Conservation (phyloP, 331 rosid genomes). For the Cydonia oblonga region DNA sequence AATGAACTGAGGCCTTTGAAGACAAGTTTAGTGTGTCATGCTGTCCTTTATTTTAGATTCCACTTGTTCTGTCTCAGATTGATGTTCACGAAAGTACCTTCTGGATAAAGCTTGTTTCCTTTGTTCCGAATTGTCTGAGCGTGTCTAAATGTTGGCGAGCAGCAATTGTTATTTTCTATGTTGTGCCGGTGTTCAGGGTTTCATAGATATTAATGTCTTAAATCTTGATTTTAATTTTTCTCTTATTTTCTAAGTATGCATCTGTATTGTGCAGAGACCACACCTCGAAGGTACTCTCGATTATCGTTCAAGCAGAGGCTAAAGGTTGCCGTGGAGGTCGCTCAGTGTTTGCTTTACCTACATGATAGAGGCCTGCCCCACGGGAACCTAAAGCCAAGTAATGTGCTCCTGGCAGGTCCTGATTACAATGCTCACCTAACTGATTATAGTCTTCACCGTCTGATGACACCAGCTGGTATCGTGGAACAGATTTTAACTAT, state of each 20-base stretch:
- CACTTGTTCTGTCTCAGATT: neutral
- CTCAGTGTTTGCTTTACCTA: constrained; percentile 63
- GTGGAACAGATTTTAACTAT: constrained; percentile 87
- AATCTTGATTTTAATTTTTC: constrained; percentile 11
- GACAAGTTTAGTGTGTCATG: neutral
- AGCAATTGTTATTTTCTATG: neutral
- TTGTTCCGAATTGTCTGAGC: neutral
- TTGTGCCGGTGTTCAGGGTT: neutral
- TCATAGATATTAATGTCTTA: neutral
- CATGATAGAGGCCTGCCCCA: constrained; percentile 93
- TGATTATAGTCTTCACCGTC: constrained; percentile 83
- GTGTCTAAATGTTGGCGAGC: neutral
- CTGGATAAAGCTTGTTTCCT: neutral
- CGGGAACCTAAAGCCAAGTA: constrained; percentile 89
- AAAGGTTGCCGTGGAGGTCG: constrained; percentile 72
- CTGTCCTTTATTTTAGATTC: no score
- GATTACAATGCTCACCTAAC: constrained; percentile 57
- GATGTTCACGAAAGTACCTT: neutral
- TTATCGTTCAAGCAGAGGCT: constrained; percentile 72
- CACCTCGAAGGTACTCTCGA: constrained; percentile 83
- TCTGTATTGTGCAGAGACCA: constrained; percentile 55
- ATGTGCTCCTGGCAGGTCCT: constrained; percentile 53
- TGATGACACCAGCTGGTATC: constrained; percentile 79
- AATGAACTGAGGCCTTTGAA: neutral
- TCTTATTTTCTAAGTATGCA: constrained; percentile 13